These are phyloP conservation scores for Vigna reflexopilosa DNA, from an alignment of 306 rosid genomes.

Conservation along the genomic window DNA sequence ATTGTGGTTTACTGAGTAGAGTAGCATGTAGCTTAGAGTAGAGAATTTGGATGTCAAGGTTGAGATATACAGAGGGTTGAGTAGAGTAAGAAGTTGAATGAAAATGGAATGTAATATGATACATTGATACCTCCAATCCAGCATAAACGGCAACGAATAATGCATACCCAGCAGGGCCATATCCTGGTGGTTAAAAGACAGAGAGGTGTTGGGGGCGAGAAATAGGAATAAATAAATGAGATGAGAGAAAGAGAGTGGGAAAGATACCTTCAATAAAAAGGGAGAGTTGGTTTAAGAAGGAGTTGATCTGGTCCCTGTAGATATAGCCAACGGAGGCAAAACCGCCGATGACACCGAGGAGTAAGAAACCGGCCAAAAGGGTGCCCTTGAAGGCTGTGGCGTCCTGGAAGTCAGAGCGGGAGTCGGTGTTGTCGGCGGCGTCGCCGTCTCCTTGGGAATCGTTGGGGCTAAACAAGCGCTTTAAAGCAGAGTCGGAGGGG, in stretches of 20 bases:
- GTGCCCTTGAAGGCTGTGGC: conserved; percentile 75
- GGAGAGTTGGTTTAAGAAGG: conserved; percentile 73
- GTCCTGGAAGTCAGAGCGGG: conserved; percentile 47
- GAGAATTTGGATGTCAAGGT: conserved; percentile 10
- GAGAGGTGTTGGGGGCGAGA: background rate
- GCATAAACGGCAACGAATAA: conserved; percentile 93
- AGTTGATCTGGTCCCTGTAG: conserved; percentile 76
- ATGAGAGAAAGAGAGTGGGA: background rate
- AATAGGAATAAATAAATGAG: background rate
- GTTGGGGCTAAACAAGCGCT: conserved; percentile 67
- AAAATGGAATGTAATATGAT: background rate
- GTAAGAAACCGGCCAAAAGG: conserved; percentile 74
- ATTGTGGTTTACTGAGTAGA: background rate
- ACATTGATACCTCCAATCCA: conserved; percentile 79
- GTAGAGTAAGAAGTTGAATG: background rate
- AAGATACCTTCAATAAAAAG: conserved; percentile 71
- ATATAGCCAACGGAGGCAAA: conserved; percentile 77
- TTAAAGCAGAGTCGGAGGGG: conserved; percentile 64
- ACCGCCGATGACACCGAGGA: conserved; percentile 86
- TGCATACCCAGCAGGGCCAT: conserved; percentile 97
- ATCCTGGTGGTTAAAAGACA: conserved; percentile 63
- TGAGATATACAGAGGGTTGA: background rate
- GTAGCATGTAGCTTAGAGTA: background rate
- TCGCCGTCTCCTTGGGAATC: conserved; percentile 45
- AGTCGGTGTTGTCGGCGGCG: background rate